Evolutionary conservation across 148 eudicot genomes (phyloP).

Genomic region (Polygonum maritimum): DNA sequence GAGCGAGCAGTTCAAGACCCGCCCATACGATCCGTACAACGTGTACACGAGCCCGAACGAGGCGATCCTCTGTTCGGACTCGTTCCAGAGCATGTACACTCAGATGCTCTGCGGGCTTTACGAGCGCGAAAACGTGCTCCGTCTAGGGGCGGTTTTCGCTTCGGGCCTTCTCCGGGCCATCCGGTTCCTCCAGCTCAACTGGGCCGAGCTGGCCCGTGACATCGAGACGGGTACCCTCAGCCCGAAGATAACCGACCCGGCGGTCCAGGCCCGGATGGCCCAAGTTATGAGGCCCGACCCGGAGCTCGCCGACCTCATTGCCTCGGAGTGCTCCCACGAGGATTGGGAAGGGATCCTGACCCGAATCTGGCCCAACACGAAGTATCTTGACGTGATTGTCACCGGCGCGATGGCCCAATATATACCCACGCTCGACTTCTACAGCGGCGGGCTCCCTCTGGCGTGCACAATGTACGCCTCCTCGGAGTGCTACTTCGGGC

Average conservation of each 20-base stretch:
- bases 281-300: constrained; percentile 43
- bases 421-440: constrained; percentile 65
- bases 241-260: constrained; percentile 33
- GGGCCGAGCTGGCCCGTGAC: constrained; percentile 44
- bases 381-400: constrained; percentile 73
- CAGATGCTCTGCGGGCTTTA: constrained; percentile 84
- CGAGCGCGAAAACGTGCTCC: constrained; percentile 53
- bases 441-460: constrained; percentile 63
- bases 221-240: constrained; percentile 48
- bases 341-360: constrained; percentile 70
- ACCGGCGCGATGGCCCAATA: constrained; percentile 91
- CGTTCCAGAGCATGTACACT: constrained; percentile 79
- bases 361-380: constrained; percentile 77
- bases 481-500: constrained; percentile 70
- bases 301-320: constrained; percentile 35
- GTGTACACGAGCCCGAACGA: constrained; percentile 79
- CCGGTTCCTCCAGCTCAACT: constrained; percentile 80
- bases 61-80: constrained; percentile 71
- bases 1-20: constrained; percentile 78
- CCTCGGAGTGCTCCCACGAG: constrained; percentile 32
- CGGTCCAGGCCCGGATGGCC: constrained; percentile 24
- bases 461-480: constrained; percentile 88
- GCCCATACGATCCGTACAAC: constrained; percentile 68
- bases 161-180: constrained; percentile 85
- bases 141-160: constrained; percentile 80